Evolutionary conservation across 768 basidiomycete species (phyloP).

Genomic region (Podaxis sp.): DNA sequence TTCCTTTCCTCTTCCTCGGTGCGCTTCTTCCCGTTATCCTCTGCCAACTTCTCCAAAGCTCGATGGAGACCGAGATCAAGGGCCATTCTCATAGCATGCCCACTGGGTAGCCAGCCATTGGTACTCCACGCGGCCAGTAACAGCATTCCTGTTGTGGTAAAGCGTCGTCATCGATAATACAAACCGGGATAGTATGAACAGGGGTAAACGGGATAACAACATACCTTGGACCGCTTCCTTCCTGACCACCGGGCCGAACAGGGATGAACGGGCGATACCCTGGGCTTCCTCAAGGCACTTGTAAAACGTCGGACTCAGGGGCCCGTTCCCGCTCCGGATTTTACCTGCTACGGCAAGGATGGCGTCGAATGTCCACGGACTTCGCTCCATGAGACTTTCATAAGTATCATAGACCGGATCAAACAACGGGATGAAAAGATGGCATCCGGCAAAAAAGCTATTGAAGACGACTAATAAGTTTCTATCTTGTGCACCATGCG

Average conservation of each 20-base stretch:
- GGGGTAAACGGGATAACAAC: slow-evolving; percentile 21
- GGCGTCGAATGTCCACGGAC: slow-evolving; percentile 94
- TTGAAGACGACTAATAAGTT: slow-evolving; percentile 36
- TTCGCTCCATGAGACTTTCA: slow-evolving; percentile 87
- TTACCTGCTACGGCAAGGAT: slow-evolving; percentile 91
- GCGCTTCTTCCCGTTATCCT: slow-evolving; percentile 64
- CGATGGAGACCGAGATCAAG: slow-evolving; percentile 91
- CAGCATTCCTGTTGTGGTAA: slow-evolving; percentile 72
- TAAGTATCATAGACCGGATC: slow-evolving; percentile 92
- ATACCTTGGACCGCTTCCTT: slow-evolving; percentile 94
- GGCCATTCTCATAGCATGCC: slow-evolving; percentile 96
- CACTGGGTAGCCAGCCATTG: slow-evolving; percentile 92
- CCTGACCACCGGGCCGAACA: slow-evolving; percentile 91
- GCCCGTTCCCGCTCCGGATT: slow-evolving; percentile 88
- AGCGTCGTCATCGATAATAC: slow-evolving; percentile 18
- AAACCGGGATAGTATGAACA: slow-evolving; percentile 1
- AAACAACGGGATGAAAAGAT: slow-evolving; percentile 95
- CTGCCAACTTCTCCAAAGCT: slow-evolving; percentile 88
- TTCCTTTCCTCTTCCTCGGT: slow-evolving; percentile 85
- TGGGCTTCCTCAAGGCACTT: slow-evolving; percentile 93
- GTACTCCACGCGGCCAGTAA: slow-evolving; percentile 92
- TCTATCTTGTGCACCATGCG: slow-evolving; percentile 22
- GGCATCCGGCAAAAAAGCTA: slow-evolving; percentile 95
- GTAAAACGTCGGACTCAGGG: slow-evolving; percentile 83
- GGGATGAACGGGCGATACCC: slow-evolving; percentile 89